Conservation (phyloP, 306 rosid species). For the Erythrophleum fordii region DNA sequence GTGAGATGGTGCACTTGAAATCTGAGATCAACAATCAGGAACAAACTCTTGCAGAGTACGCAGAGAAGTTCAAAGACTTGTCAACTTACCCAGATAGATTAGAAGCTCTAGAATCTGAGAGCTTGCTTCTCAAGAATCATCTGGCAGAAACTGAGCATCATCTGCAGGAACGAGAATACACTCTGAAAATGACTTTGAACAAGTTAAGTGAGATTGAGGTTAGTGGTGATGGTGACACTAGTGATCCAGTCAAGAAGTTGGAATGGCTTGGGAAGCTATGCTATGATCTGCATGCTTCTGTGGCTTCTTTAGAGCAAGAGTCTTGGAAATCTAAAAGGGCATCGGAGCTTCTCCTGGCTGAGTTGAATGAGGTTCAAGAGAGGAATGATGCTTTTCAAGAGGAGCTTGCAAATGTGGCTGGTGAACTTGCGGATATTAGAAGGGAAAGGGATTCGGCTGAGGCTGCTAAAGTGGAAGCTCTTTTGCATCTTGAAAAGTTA, state of each 20-base stretch:
- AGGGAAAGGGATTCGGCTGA: conserved; percentile 73
- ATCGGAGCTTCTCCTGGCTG: conserved; percentile 89
- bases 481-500: conserved; percentile 69
- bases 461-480: conserved; percentile 74
- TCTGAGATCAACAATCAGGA: conserved; percentile 62
- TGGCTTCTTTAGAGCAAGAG: conserved; percentile 74
- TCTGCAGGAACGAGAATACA: conserved; percentile 69
- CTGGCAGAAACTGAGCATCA: conserved; percentile 64
- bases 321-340: conserved; percentile 85
- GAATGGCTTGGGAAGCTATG: conserved; percentile 68
- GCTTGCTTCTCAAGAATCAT: conserved; percentile 57
- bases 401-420: conserved; percentile 65
- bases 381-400: conserved; percentile 95
- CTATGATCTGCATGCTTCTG: conserved; percentile 53
- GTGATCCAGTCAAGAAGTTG: conserved; percentile 77
- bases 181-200: conserved; percentile 34
- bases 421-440: conserved; percentile 67
- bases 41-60: conserved; percentile 63
- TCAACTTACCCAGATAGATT: conserved; percentile 67
- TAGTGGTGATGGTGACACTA: conserved; percentile 50
- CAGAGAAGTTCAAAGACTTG: conserved; percentile 62
- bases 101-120: conserved; percentile 81
- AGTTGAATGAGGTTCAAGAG: conserved; percentile 95
- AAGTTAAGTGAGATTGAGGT: conserved; percentile 64
- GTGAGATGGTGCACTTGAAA: conserved; percentile 68